Evolutionary conservation across 1,139 yeast species (phyloP).

Genomic region (Candida smagusa): DNA sequence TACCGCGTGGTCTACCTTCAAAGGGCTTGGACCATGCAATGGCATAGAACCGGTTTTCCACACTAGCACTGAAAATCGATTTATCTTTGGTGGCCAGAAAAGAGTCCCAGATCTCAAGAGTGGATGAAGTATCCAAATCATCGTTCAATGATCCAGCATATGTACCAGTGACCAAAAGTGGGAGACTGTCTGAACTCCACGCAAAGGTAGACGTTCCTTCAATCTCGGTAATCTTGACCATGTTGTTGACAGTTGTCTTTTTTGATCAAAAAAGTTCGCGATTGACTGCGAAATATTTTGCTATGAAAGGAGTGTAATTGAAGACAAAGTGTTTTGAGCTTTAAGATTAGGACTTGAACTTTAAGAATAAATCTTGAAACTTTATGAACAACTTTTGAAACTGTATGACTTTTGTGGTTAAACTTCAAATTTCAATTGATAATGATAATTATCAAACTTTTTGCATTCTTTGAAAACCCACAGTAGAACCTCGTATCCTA

Average conservation of each 20-base stretch:
- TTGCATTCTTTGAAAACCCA: too few species aligned
- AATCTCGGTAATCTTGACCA: constrained; percentile 86
- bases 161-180: constrained; percentile 83
- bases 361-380: too few species aligned
- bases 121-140: constrained; percentile 74
- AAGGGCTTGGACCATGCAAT: constrained; percentile 80
- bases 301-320: background rate
- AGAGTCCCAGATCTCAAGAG: constrained; percentile 75
- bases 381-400: too few species aligned
- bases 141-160: constrained; percentile 94
- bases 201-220: constrained; percentile 89
- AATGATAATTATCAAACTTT: too few species aligned
- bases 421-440: too few species aligned
- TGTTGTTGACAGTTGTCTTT: constrained; percentile 17
- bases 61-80: constrained; percentile 51
- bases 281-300: background rate
- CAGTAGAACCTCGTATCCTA: too few species aligned
- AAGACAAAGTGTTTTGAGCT: background rate
- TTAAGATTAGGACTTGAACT: background rate
- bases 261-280: background rate
- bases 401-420: too few species aligned
- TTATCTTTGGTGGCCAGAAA: constrained; percentile 44
- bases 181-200: constrained; percentile 80
- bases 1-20: constrained; percentile 51
- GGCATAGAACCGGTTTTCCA: constrained; percentile 68